These are phyloP conservation scores for Silene uniflora DNA, from an alignment of 148 eudicot species.

Conservation along the genomic window DNA sequence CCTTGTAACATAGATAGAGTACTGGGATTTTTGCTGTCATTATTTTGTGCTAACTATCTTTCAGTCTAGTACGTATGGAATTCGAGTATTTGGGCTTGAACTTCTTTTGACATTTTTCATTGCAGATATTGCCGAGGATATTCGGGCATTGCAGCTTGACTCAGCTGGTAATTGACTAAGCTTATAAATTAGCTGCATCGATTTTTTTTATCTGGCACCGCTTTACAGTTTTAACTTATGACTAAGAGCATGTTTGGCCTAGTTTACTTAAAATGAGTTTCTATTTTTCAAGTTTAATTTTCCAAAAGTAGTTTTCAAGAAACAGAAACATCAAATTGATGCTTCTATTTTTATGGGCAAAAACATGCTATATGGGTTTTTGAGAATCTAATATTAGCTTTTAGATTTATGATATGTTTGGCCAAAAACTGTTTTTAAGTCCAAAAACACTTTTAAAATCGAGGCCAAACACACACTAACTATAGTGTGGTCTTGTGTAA, in stretches of 20 bases:
- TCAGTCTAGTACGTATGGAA: neutral
- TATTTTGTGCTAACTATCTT: neutral
- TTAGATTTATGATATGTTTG: no score
- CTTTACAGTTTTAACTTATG: neutral
- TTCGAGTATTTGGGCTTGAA: neutral
- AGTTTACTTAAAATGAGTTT: no score
- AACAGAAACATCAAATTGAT: no score
- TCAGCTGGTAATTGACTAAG: conserved; percentile 47
- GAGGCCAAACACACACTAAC: no score
- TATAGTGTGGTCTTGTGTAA: conserved; percentile 14
- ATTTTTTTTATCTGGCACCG: neutral
- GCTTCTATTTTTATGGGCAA: no score
- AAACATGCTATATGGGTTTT: no score
- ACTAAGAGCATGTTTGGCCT: no score
- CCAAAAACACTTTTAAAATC: no score
- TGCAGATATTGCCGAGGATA: conserved; percentile 70
- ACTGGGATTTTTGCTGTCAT: neutral
- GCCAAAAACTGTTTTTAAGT: no score
- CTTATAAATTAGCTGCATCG: neutral
- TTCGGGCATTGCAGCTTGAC: conserved; percentile 86
- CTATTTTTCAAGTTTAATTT: no score
- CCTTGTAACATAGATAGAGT: neutral
- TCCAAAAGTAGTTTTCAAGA: no score
- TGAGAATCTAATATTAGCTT: no score
- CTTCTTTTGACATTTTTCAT: neutral